Base-by-base conservation (phyloP, 2,329 filamentous ascomycete species). In the Claviceps sp. region DNA sequence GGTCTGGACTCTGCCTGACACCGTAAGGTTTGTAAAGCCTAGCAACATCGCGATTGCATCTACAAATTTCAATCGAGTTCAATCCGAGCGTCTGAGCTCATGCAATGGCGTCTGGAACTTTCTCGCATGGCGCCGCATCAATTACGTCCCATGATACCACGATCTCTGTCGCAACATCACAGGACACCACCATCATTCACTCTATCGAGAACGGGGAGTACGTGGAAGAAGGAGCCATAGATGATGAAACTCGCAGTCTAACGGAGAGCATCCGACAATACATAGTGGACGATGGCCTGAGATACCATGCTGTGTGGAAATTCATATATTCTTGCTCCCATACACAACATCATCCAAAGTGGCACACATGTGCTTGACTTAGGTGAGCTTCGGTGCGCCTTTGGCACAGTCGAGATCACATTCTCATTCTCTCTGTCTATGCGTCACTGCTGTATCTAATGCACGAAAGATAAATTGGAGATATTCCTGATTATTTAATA, bases 301-400 rank as follows among this genome's bases (percentile, higher is more conserved):
- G 68, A 1, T 71, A 71, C 49, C 68, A 71, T 52, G 67, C 67
- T 72, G 14, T 70, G 67, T 44, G 65, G 66, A 7, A 69, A 67
- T 3, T 63, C 61, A 44, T 65, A 67, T 36, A 75, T 74, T 54
- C 69, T 69, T 54, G 67, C 74, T 2, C 74, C 74, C 0, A 60
- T 76, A 14, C 64, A 70, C 9, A 57, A 65, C 1, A 42, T 59
- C 6, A 55, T 77, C 34, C 60, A 64, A 44, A 54, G 55, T 2
- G 73, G 72, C 0, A 72, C 62, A 0, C 63, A 70, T 47, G 70
- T 76, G 2, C 65, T 76, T 22, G 74, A 77, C 55, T 57, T 77
- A 20, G 74, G 73, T 69, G 60, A 52, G 67, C 65, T 5, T 5
- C 9, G 8, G 20, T 42, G 47, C 36, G 52, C 57, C 46, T 48